Evolutionary conservation across 108 stramenopile species (phyloP), one percentile per base, ranked within the genome.

Genomic region (Skeletonema menzelii): DNA sequence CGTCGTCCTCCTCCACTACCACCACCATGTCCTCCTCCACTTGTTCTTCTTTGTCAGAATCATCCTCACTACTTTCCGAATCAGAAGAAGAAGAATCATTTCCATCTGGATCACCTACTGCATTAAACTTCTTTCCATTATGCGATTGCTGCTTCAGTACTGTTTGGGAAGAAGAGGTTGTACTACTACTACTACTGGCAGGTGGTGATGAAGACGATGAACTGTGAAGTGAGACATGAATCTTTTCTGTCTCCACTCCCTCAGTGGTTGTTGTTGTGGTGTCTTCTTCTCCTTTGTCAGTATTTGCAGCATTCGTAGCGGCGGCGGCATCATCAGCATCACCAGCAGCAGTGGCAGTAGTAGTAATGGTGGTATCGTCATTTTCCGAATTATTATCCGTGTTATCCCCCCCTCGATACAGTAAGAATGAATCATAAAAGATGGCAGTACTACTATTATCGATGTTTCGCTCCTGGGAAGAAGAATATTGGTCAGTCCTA

Each of bases 61-160:
- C 86, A 26, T 61, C 67, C 7, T 31, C 26, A 46, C 79, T 84
- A 49, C 77, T 76, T 40, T 86, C 85, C 8, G 20, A 15, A 44
- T 86, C 86, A 40, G 85, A 80, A 59, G 81, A 80, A 59, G 81
- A 76, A 11, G 65, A 70, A 8, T 64, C 83, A 71, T 89, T 84
- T 3, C 82, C 90, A 69, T 94, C 90, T 0, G 91, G 89, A 79
- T 95, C 90, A 42, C 93, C 93, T 17, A 94, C 90, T 14, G 87
- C 90, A 67, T 90, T 91, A 14, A 67, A 75, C 42, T 94, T 91
- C 61, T 85, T 86, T 19, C 55, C 49, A 53, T 53, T 5, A 0
- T 4, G 3, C 7, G 30, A 30, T 30, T 49, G 19, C 24, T 53
- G 19, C 7, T 49, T 1, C 1, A 24, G 19, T 53, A 53, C 22